Evolutionary conservation across 176 grass and related monocot genomes (phyloP), one percentile per base, ranked within the genome.

Genomic region (Aegilops tauschii): DNA sequence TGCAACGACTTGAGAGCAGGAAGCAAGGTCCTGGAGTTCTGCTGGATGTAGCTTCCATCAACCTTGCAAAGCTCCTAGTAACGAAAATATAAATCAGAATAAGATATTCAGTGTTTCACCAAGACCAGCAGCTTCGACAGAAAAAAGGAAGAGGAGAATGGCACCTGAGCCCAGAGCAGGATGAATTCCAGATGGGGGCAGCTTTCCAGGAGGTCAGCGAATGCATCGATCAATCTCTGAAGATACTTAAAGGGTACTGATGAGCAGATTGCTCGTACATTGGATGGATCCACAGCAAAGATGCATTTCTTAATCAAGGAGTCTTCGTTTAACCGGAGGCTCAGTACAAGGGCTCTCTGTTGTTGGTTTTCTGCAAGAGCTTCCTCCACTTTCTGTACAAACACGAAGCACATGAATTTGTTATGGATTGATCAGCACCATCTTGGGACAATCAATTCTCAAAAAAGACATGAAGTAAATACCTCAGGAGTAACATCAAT

Each of bases 401-500:
- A 73, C n/a, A 39, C 77, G 28, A 71, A 71, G 44, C 37, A 13
- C 9, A 72, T 9, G 77, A 54, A 63, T 69, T 78, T 13, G 5
- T 80, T 61, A 62, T 28, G 58, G 28, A 59, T 54, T 76, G 21
- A 76, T 84, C 8, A 61, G 77, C 29, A 84, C 20, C 50, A 40
- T 5, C 17, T 20, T 76, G n/a, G n/a, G 61, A 84, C 58, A 56
- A 4, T 12, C 18, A 29, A 30, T 59, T 68, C 32, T 66, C 44
- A 58, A 64, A 87, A 85, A 23, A 32, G 17, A 10, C 16, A 83
- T 42, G 50, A 30, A 80, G 61, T 61, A 35, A 62, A 87, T 91
- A 96, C 97, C 92, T 99, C 94, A 45, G 90, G 92, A 74, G 97
- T 99, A 80, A 99, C 97, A 90, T 99, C 97, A 21, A 99, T 76